Evolutionary conservation across 2,329 filamentous ascomycete genomes (phyloP).

Genomic region (Colletotrichum horii): DNA sequence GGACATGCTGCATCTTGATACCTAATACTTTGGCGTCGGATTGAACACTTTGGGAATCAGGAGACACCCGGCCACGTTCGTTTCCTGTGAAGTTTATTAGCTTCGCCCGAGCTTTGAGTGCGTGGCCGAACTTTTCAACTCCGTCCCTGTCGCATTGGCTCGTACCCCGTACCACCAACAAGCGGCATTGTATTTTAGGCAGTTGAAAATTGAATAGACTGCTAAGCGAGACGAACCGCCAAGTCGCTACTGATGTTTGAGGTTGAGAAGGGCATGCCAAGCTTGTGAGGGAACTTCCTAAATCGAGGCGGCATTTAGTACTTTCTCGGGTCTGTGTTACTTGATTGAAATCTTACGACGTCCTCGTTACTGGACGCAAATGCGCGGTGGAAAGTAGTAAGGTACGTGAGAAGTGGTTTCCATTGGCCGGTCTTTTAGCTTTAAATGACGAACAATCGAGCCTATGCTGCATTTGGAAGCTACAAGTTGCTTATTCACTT

Average conservation of each 20-base stretch:
- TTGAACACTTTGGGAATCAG: neutral
- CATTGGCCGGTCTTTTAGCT: neutral
- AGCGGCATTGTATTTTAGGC: neutral
- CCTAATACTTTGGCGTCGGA: neutral
- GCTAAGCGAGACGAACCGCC: neutral
- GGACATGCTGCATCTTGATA: neutral
- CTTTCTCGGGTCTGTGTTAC: neutral
- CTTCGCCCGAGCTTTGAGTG: neutral
- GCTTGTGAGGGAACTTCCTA: neutral
- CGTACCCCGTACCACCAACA: neutral
- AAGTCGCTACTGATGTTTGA: neutral
- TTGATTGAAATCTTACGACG: neutral
- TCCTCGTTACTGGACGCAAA: neutral
- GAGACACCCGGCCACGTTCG: neutral
- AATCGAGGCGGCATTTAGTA: neutral
- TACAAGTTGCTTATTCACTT: neutral
- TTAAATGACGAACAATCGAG: conserved; percentile 6
- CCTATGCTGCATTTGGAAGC: conserved; percentile 7
- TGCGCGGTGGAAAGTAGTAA: neutral
- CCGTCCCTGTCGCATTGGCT: neutral
- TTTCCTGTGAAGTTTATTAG: neutral
- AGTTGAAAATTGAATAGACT: neutral
- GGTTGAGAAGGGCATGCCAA: neutral
- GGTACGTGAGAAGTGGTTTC: neutral
- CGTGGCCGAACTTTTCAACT: neutral